Conservation (phyloP, 768 basidiomycete species). For the Mycena venus region DNA sequence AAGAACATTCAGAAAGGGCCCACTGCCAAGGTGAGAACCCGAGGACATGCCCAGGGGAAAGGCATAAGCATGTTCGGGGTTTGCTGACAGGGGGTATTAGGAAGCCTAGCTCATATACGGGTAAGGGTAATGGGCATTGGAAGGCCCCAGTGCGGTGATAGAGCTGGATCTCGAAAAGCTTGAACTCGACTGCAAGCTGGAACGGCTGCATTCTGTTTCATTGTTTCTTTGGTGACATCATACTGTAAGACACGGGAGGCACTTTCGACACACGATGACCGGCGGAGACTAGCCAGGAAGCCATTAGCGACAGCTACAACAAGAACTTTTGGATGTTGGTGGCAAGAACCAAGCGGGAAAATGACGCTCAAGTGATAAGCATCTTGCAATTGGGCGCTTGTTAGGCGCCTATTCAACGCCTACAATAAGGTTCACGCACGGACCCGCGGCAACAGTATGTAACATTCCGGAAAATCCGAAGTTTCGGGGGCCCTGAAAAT, state of each 20-base stretch:
- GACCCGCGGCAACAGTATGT: background rate
- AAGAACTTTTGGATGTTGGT: background rate
- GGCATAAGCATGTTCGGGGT: background rate
- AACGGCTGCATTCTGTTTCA: background rate
- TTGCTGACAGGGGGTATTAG: background rate
- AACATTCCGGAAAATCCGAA: no score
- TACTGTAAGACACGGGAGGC: background rate
- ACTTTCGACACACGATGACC: background rate
- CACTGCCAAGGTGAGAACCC: background rate
- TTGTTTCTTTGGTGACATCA: background rate
- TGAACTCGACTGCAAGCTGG: background rate
- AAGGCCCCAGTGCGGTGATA: background rate
- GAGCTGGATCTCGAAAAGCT: background rate
- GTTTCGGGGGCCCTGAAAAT: no score
- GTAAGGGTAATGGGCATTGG: background rate
- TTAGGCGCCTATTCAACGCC: background rate
- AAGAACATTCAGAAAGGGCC: background rate
- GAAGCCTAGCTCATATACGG: background rate
- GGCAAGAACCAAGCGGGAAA: background rate
- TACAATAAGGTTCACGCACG: background rate
- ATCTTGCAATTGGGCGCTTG: background rate
- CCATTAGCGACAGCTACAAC: background rate
- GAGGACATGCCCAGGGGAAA: background rate
- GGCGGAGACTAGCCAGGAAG: background rate
- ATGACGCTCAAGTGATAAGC: background rate